Conservation (phyloP, 352 stramenopile species). For the Globisporangium takayamanum region DNA sequence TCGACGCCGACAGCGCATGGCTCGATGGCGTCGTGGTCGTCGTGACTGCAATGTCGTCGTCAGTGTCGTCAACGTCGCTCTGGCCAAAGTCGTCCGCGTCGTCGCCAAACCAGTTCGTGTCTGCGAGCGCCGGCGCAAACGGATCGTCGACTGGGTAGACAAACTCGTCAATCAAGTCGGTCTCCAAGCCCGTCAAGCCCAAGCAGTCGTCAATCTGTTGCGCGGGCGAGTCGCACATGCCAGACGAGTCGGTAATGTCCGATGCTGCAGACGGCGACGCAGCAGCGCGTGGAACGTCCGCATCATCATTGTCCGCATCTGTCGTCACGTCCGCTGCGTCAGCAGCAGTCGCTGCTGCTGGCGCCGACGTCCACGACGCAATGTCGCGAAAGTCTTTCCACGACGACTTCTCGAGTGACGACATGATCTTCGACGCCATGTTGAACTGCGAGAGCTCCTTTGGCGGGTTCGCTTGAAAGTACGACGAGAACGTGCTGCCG, state of each 20-base stretch:
- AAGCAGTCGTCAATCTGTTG: constrained; percentile 33
- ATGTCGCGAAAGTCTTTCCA: constrained; percentile 85
- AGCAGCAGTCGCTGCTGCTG: constrained; percentile 6
- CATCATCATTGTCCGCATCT: constrained; percentile 17
- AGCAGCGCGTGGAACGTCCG: constrained; percentile 2
- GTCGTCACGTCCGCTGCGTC: constrained; percentile 24
- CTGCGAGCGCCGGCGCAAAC: constrained; percentile 46
- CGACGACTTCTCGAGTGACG: constrained; percentile 84
- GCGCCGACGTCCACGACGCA: constrained; percentile 56
- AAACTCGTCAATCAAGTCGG: constrained; percentile 74
- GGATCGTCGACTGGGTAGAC: constrained; percentile 77
- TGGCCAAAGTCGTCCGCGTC: constrained; percentile 53
- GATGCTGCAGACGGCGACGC: constrained; percentile 59
- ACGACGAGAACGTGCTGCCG: constrained; percentile 74
- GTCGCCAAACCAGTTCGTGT: constrained; percentile 60
- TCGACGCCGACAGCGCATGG: constrained; percentile 12
- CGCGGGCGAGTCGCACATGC: constrained; percentile 47
- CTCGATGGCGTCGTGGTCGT: not conserved
- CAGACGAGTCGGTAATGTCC: constrained; percentile 61
- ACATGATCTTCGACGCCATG: constrained; percentile 79
- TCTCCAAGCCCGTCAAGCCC: constrained; percentile 41
- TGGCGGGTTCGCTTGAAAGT: constrained; percentile 66
- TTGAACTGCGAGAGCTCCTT: constrained; percentile 83
- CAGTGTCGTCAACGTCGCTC: constrained; percentile 45
- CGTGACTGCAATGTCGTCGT: constrained; percentile 15